Percentiles rank a stretch among this genome's conserved stretches.
phyloP scores from a whole-genome alignment of 495 filamentous ascomycete genomes.

The Cryomyces minteri region DNA sequence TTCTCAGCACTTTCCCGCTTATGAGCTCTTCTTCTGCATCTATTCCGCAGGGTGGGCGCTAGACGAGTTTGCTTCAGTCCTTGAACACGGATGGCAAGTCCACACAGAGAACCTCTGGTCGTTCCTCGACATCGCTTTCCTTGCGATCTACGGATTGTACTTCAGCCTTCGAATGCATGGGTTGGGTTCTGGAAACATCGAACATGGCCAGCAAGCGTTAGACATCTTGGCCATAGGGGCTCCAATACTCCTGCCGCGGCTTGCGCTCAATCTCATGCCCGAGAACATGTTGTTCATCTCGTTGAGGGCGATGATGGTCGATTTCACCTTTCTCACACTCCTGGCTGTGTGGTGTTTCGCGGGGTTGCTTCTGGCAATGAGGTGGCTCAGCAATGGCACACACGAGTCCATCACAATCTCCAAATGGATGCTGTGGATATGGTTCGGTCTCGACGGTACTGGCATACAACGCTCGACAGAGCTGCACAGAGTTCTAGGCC shows the following conservation, averaged over 20 bases:
- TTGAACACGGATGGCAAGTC: slow-evolving; percentile 57
- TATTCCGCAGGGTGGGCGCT: slow-evolving; percentile 55
- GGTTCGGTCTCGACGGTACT: slow-evolving; percentile 60
- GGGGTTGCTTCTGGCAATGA: slow-evolving; percentile 52
- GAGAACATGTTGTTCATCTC: slow-evolving; percentile 59
- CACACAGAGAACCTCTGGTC: slow-evolving; percentile 68
- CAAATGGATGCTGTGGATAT: slow-evolving; percentile 71
- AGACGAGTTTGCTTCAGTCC: slow-evolving; percentile 51
- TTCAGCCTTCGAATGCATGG: slow-evolving; percentile 40
- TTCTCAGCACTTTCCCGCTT: slow-evolving; percentile 5
- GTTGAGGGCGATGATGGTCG: slow-evolving; percentile 53
- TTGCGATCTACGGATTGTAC: slow-evolving; percentile 40
- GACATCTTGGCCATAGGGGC: slow-evolving; percentile 53
- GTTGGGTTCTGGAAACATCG: slow-evolving; percentile 20
- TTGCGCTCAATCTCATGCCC: slow-evolving; percentile 57
- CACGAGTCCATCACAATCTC: slow-evolving; percentile 37
- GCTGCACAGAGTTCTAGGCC: slow-evolving; percentile 49
- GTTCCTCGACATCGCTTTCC: slow-evolving; percentile 54
- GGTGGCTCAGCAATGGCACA: slow-evolving; percentile 35
- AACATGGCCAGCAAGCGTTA: slow-evolving; percentile 35
- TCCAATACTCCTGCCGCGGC: slow-evolving; percentile 48
- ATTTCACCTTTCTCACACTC: slow-evolving; percentile 45
- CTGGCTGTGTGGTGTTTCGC: slow-evolving; percentile 54
- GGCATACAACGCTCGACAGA: slow-evolving; percentile 45
- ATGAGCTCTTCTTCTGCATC: slow-evolving; percentile 41